Evolutionary conservation across 179 eudicot species (phyloP), one percentile per base, ranked within the genome.

Genomic region (Camellia oleifera): DNA sequence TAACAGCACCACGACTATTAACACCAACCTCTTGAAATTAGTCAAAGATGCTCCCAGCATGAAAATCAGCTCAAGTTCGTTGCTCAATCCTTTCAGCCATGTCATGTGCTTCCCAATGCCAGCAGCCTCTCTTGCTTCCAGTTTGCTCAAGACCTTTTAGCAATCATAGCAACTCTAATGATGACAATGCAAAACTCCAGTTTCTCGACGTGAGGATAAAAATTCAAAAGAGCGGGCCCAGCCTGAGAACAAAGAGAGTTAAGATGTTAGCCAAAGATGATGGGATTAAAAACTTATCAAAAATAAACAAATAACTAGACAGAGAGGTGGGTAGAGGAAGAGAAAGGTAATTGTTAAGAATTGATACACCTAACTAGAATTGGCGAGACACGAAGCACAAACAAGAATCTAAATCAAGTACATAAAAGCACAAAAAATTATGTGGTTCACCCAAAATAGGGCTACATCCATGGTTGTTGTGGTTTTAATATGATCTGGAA

Each of bases 101-200:
- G 23, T 53, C 11, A 40, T 53, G 63, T 67, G 48, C 61, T 66
- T 77, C 72, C 79, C 26, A 13, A 53, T 52, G 26, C 64, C 40
- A 12, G 52, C 80, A 77, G 74, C 50, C 73, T 32, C 23, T 53
- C 64, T 67, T 66, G 80, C 80, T 77, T 77, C 64, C 50, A 32
- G 63, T 69, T 66, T 77, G 74, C 73, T 77, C 73, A 77, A 77
- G 32, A 52, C 64, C 80, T 77, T 77, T 67, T 77, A 52, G 12
- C 79, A 77, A 77, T 77, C 79, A 76, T 62, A 48, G 72, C 61
- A 79, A 68, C 7, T 62, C 69, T 63, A 77, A 65, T 65, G 70
- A 64, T 77, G 45, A 50, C 44, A 20, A 72, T 20, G 77, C 77
- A 57, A 48, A 66, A 64, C 14, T 54, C 46, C 64, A 12, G 8